phyloP scores from a whole-genome alignment of 768 basidiomycete genomes.

The Exidia glandulosa region DNA sequence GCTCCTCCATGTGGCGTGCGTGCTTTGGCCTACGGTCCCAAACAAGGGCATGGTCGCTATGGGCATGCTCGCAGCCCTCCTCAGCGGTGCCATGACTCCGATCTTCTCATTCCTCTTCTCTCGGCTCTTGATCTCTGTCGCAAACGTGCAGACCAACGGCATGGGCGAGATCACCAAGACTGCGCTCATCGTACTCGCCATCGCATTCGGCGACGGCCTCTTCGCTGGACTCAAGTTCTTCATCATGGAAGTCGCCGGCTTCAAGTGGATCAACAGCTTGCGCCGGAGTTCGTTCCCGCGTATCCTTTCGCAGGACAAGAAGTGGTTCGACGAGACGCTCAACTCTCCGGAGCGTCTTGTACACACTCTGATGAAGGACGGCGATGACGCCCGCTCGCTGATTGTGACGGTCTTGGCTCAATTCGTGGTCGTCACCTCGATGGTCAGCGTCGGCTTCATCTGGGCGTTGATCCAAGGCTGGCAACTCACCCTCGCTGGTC shows the following conservation, averaged over 20 bases:
- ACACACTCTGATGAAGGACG: conserved; percentile 76
- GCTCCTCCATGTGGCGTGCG: conserved; percentile 39
- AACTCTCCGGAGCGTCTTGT: conserved; percentile 53
- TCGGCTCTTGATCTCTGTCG: conserved; percentile 64
- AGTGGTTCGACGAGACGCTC: conserved; percentile 68
- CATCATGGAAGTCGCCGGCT: conserved; percentile 63
- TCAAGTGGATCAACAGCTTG: conserved; percentile 62
- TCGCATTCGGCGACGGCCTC: conserved; percentile 68
- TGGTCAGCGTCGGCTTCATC: conserved; percentile 72
- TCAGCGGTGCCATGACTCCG: conserved; percentile 79
- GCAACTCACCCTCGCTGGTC: conserved; percentile 85
- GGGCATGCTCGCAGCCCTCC: conserved; percentile 57
- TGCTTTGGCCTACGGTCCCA: conserved; percentile 61
- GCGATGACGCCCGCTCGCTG: conserved; percentile 74
- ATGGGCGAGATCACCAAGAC: conserved; percentile 51
- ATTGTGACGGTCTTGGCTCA: conserved; percentile 66
- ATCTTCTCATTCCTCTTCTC: conserved; percentile 87
- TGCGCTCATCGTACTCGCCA: conserved; percentile 33
- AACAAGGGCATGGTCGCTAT: conserved; percentile 56
- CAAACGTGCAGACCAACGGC: conserved; percentile 53
- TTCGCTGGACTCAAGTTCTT: conserved; percentile 68
- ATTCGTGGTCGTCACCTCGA: conserved; percentile 57
- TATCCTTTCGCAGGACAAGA: conserved; percentile 70
- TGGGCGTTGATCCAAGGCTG: conserved; percentile 88
- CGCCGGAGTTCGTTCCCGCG: conserved; percentile 44